phyloP scores from a whole-genome alignment of 768 basidiomycete species.

The Rickenella mellea region DNA sequence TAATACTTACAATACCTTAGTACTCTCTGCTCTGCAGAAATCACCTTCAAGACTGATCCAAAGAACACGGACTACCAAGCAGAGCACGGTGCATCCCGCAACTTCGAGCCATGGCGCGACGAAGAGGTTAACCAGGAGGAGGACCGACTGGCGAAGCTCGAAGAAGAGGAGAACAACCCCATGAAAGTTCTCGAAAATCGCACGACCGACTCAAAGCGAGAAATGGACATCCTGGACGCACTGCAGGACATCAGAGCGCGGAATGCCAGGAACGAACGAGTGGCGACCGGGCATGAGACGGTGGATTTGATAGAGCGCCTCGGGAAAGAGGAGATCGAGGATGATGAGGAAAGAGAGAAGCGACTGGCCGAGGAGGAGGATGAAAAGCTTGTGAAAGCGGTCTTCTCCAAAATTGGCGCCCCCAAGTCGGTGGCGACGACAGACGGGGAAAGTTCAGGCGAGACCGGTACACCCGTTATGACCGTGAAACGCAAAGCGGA shows the following conservation, averaged over 20 bases:
- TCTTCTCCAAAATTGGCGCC: constrained; percentile 68
- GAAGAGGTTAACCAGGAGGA: constrained; percentile 69
- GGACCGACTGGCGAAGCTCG: constrained; percentile 75
- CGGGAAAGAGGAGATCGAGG: constrained; percentile 59
- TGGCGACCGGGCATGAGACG: constrained; percentile 51
- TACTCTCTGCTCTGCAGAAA: constrained; percentile 93
- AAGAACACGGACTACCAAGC: constrained; percentile 92
- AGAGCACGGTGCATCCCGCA: constrained; percentile 94
- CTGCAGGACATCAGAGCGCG: constrained; percentile 84
- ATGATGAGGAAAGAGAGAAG: constrained; percentile 64
- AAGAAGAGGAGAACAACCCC: constrained; percentile 92
- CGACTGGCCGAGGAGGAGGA: constrained; percentile 82
- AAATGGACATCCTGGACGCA: constrained; percentile 97
- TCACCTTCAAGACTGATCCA: constrained; percentile 99
- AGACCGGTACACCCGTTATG: constrained; percentile 24
- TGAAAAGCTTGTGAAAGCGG: constrained; percentile 77
- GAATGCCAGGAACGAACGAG: constrained; percentile 81
- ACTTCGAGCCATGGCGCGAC: constrained; percentile 96
- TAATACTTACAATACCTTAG: constrained; percentile 31
- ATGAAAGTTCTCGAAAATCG: constrained; percentile 96
- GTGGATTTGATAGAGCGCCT: constrained; percentile 61
- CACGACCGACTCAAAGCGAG: constrained; percentile 85
- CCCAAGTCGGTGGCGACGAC: constrained; percentile 22
- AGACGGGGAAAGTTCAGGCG: constrained; percentile 15
- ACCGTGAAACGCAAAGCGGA: constrained; percentile 87